phyloP scores from a whole-genome alignment of 1,284 basidiomycete genomes.

The Heterobasidion irregulare region DNA sequence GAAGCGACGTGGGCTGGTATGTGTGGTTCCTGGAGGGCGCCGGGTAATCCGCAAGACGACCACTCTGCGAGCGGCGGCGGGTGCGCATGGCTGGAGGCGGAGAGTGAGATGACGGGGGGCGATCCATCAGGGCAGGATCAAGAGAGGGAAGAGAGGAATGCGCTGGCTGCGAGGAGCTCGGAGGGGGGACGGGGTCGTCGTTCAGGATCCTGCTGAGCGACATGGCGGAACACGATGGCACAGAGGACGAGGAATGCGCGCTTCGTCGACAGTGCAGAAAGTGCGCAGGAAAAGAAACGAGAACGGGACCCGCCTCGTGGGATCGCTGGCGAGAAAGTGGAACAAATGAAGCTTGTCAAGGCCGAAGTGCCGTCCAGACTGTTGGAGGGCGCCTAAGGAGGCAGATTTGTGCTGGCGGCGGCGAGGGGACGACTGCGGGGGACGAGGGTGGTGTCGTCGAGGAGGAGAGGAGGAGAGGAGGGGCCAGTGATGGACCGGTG shows the following conservation, averaged over 20 bases:
- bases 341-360: not conserved
- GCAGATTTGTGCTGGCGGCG: not conserved
- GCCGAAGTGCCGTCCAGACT: not conserved
- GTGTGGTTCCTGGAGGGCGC: not conserved
- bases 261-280: not conserved
- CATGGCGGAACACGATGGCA: slow-evolving; percentile 11
- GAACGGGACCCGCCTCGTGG: not conserved
- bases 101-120: slow-evolving; percentile 5
- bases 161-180: not conserved
- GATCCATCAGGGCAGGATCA: slow-evolving; percentile 3
- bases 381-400: not conserved
- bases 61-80: slow-evolving; percentile 6
- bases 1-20: slow-evolving; percentile 2
- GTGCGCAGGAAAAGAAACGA: not conserved
- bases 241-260: not conserved
- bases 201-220: slow-evolving; percentile 24
- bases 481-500: slow-evolving; percentile 4
- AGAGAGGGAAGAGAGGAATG: not conserved
- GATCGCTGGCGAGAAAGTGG: not conserved
- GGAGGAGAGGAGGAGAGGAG: slow-evolving; percentile 4
- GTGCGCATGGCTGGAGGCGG: slow-evolving; percentile 6
- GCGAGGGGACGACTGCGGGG: not conserved
- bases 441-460: slow-evolving; percentile 9
- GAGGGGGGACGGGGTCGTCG: slow-evolving; percentile 13
- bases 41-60: slow-evolving; percentile 1